phyloP scores from a whole-genome alignment of 768 basidiomycete genomes.

The Clavaria fumosa region DNA sequence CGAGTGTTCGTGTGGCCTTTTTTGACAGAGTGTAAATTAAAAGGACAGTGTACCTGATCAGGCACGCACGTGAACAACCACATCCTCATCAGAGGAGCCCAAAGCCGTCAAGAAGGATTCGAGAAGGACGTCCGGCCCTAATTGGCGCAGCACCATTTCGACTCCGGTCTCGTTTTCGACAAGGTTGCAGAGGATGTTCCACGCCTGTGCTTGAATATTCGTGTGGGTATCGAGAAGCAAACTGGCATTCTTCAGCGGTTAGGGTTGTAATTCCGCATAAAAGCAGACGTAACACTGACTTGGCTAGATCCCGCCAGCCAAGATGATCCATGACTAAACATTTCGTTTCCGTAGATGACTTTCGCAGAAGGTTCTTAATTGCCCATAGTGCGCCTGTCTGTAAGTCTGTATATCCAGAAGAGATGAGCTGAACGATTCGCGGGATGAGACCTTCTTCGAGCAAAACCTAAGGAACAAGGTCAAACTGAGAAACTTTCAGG shows the following conservation, averaged over 20 bases:
- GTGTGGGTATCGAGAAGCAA: slow-evolving; percentile 37
- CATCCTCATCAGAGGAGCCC: slow-evolving; percentile 34
- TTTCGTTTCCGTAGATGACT: slow-evolving; percentile 45
- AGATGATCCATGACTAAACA: slow-evolving; percentile 49
- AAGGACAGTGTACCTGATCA: not conserved
- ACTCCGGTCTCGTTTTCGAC: slow-evolving; percentile 53
- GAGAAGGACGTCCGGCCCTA: slow-evolving; percentile 33
- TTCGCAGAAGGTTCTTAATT: slow-evolving; percentile 66
- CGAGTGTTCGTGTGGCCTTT: slow-evolving; percentile 42
- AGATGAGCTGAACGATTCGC: slow-evolving; percentile 44
- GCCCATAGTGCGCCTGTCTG: slow-evolving; percentile 72
- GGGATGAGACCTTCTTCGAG: slow-evolving; percentile 54
- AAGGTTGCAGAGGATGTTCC: slow-evolving; percentile 51
- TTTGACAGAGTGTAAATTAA: not conserved
- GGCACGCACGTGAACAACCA: slow-evolving; percentile 32
- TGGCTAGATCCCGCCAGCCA: slow-evolving; percentile 44
- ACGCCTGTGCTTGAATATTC: slow-evolving; percentile 54
- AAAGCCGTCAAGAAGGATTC: slow-evolving; percentile 32
- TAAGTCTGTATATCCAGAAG: slow-evolving; percentile 36
- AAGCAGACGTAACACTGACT: slow-evolving; percentile 25
- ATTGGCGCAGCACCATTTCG: slow-evolving; percentile 37
- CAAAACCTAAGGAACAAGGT: slow-evolving; percentile 31
- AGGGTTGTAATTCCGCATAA: not conserved
- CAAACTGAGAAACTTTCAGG: slow-evolving; percentile 3
- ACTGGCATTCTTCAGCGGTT: slow-evolving; percentile 19